phyloP scores from a whole-genome alignment of 2,329 filamentous ascomycete species.

The Lecanicillium sp. region DNA sequence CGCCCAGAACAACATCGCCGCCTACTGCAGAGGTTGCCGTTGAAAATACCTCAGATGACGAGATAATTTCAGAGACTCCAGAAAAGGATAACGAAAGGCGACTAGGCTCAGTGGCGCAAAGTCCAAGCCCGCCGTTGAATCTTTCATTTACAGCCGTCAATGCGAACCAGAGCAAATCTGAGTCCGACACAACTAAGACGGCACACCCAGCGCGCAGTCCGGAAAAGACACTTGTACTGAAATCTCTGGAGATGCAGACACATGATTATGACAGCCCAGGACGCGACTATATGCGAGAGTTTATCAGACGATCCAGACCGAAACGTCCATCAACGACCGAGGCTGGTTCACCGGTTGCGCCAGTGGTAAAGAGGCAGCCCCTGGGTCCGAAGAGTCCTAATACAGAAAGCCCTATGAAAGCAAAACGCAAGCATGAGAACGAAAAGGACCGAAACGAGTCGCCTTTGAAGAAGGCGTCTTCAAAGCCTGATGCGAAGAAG shows the following conservation, averaged over 20 bases:
- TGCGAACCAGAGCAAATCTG: background rate
- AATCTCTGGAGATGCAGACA: conserved; percentile 1
- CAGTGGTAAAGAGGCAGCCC: conserved; percentile 18
- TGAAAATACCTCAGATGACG: too few relatives aligned
- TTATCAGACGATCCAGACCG: conserved; percentile 25
- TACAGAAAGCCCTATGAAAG: conserved; percentile 22
- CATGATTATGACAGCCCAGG: conserved; percentile 24
- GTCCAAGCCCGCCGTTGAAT: conserved; percentile 8
- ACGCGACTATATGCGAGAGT: conserved; percentile 26
- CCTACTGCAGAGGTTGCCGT: too few relatives aligned
- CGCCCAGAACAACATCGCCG: too few relatives aligned
- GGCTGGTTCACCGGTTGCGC: conserved; percentile 22
- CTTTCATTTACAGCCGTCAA: conserved; percentile 21
- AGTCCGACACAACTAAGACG: conserved; percentile 5
- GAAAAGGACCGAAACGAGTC: conserved; percentile 13
- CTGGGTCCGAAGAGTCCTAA: conserved; percentile 28
- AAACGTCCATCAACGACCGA: conserved; percentile 20
- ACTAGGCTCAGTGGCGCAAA: background rate
- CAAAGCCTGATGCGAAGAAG: conserved; percentile 18
- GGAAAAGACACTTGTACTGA: conserved; percentile 3
- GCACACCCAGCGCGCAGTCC: background rate
- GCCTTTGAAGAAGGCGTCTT: conserved; percentile 12
- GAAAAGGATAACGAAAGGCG: too few relatives aligned
- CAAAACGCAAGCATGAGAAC: conserved; percentile 23
- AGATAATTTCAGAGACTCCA: too few relatives aligned